Evolutionary conservation across 768 basidiomycete species (phyloP), one percentile per base, ranked within the genome.

Genomic region (Suillus paluster): DNA sequence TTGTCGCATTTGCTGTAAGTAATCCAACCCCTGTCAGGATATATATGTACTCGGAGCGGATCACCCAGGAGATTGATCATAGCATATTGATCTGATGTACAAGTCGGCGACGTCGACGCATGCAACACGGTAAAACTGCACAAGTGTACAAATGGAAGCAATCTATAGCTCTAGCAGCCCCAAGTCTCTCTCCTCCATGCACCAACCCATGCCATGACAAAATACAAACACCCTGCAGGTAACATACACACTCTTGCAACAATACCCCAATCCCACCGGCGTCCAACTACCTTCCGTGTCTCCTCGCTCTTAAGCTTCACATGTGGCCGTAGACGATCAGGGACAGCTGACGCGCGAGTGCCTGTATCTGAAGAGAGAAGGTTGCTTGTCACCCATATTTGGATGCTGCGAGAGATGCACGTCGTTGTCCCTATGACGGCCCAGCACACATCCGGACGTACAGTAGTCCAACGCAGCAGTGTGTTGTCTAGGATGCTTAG

Each of bases 331-430:
- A 66, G 52, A 57, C 68, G 60, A 70, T 70, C 72, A 3, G 66
- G 61, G n/a, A 62, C 34, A 6, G 61, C 54, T n/a, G 59, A 57
- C 15, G 34, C 1, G 34, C 62, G 61, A 1, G 60, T 53, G 63
- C 57, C 53, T 17, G 69, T 45, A 23, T 57, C 27, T 14, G 65
- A 63, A 33, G 58, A 44, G 4, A 75, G 76, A 61, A 99, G 84
- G 73, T 99, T 99, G 70, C 89, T 91, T 44, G 95, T 97, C 27
- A 97, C 95, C 95, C 95, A 99, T 63, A 97, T 89, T 77, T 97
- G 94, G 59, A 98, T 84, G 66, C 88, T 86, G 58, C 92, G 84
- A 66, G 89, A 90, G 59, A 89, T 80, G 70, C 89, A 92, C 0
- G 97, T 97, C 50, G 92, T 94, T 14, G 90, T 95, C 0, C 90